Base-by-base conservation (phyloP, 1,284 basidiomycete genomes). In the Gomphus bonarii region DNA sequence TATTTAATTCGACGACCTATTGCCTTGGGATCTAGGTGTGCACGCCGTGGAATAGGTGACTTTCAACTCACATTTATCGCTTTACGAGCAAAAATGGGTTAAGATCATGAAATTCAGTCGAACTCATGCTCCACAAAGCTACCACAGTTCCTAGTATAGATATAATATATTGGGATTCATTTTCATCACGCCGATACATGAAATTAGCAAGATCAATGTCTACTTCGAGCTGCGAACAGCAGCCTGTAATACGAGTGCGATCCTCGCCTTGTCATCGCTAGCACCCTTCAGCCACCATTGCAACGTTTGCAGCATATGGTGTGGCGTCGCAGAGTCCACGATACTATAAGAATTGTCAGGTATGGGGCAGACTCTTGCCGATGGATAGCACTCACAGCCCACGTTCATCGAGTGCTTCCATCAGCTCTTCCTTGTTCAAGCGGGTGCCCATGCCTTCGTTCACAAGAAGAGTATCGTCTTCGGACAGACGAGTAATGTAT, bases 361-460 rank as follows among this genome's bases (percentile, higher is more conserved):
- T 18, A 22, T 31, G 52, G n/a, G 40, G 52, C 43, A 30, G 33
- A 51, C n/a, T 44, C 43, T 12, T 49, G 52, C 30, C n/a, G 42
- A 42, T 10, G 3, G 50, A 42, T 58, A 54, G 42, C 20, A 75
- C 84, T 68, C 66, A 89, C 88, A 89, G 76, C 63, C 84, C 88
- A 59, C 87, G 81, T 66, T 88, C 86, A 58, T 78, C 73, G 20
- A 90, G 72, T 6, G 84, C 82, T 55, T 83, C 78, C 28, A 73
- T 70, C 4, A 89, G 69, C 59, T 84, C 83, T 2, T 70, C 69
- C 14, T 72, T 65, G 4, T 77, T 77, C 36, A 90, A 66, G 40
- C 67, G 64, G 20, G 67, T 67, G 8, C 77, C 73, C 48, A 73
- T 64, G 16, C 70, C 73, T 63, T 85, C 84, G 42, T 70, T 70